Percentiles rank a stretch among this genome's conserved stretches.
Evolutionary conservation across 768 basidiomycete species (phyloP).

Genomic region (Mycena leptocephala): DNA sequence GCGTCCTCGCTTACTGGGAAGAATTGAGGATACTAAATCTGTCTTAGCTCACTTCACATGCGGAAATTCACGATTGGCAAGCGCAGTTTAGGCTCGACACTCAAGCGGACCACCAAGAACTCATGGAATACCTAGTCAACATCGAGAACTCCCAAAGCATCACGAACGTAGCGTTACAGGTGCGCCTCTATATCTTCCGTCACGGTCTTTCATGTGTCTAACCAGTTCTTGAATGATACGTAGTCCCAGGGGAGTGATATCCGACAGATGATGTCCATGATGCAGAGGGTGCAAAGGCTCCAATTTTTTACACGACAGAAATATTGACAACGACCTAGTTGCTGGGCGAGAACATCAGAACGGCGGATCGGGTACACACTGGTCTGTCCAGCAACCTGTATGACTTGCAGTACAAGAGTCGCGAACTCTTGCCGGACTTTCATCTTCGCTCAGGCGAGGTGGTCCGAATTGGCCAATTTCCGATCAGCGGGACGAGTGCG

Average conservation of each 20-base stretch:
- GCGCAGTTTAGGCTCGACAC: conserved; percentile 55
- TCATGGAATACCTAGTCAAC: conserved; percentile 60
- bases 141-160: conserved; percentile 59
- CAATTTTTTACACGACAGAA: neutral
- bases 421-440: conserved; percentile 65
- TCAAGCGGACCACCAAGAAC: conserved; percentile 60
- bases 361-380: conserved; percentile 53
- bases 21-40: neutral
- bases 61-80: conserved; percentile 68
- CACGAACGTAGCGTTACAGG: conserved; percentile 47
- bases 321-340: conserved; percentile 39
- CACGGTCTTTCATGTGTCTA: neutral
- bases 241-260: conserved; percentile 54
- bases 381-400: conserved; percentile 68
- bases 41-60: conserved; percentile 61
- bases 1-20: neutral
- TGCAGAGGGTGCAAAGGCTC: conserved; percentile 60
- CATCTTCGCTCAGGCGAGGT: conserved; percentile 71
- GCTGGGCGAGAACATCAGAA: conserved; percentile 51
- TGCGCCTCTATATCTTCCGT: neutral
- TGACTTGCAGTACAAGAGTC: conserved; percentile 62
- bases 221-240: neutral
- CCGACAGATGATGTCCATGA: conserved; percentile 61
- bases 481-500: conserved; percentile 66
- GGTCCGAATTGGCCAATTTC: conserved; percentile 61